A percentile compares a stretch with the other conserved stretches of the same genome.
These are phyloP conservation scores for Podosphaera xanthii DNA, from an alignment of 2,329 filamentous ascomycete genomes.

Conservation along the genomic window DNA sequence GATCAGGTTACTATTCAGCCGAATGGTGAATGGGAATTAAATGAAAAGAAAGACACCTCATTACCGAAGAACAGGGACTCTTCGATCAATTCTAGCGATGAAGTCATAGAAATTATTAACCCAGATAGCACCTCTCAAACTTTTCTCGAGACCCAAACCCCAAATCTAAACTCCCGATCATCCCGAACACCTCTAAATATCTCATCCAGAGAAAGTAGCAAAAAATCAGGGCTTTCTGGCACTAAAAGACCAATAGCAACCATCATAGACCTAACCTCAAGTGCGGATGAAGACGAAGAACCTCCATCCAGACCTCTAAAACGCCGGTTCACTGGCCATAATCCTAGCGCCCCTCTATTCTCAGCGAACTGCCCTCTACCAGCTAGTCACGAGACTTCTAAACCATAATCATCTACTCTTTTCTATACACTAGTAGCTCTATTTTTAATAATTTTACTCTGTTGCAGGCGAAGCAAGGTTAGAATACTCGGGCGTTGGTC, in stretches of 20 bases:
- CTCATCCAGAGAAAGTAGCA: conserved; percentile 4
- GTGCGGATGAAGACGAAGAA: conserved; percentile 27
- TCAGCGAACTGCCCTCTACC: too few species aligned
- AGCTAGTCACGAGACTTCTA: too few species aligned
- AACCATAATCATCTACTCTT: not conserved
- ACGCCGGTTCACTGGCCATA: conserved; percentile 8
- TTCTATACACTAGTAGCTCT: too few species aligned
- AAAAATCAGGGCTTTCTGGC: conserved; percentile 8
- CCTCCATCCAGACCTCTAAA: conserved; percentile 14
- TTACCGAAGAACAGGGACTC: conserved; percentile 13
- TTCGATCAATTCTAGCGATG: conserved; percentile 20
- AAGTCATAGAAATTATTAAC: conserved; percentile 25
- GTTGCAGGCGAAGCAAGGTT: too few species aligned
- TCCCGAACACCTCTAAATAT: conserved; percentile 9
- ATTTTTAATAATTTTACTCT: too few species aligned
- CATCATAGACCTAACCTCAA: conserved; percentile 31
- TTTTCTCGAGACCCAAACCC: conserved; percentile 4
- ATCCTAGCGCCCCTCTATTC: too few species aligned
- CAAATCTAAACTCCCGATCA: conserved; percentile 4
- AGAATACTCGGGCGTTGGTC: too few species aligned
- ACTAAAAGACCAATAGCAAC: conserved; percentile 23
- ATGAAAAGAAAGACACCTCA: conserved; percentile 10
- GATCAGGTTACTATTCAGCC: conserved; percentile 86
- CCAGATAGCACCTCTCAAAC: conserved; percentile 9
- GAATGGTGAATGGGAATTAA: conserved; percentile 48